Percentiles rank a stretch among this genome's conserved stretches.
Conservation (phyloP, 129 eudicot genomes). For the Artemisia tridentata region DNA sequence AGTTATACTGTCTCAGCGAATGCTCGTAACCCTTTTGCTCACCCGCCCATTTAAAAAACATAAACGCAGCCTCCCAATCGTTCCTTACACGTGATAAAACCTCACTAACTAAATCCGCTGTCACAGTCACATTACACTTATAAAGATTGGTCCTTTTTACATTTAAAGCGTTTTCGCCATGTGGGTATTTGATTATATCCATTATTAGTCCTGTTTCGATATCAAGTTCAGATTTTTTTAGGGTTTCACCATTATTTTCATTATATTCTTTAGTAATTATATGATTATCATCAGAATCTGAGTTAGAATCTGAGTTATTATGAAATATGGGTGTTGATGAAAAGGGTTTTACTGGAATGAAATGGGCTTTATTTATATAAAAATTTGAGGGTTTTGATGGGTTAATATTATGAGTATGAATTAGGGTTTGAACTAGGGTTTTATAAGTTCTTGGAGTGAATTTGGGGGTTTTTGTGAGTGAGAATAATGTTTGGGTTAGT, state of each 20-base stretch:
- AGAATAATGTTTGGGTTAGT: slow-evolving; percentile 4
- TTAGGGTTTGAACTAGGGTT: background rate
- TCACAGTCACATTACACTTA: slow-evolving; percentile 38
- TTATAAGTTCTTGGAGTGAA: slow-evolving; percentile 17
- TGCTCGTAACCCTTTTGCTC: slow-evolving; percentile 52
- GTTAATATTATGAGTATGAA: slow-evolving; percentile 4
- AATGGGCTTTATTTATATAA: background rate
- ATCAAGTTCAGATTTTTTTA: slow-evolving; percentile 14
- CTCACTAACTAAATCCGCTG: slow-evolving; percentile 52
- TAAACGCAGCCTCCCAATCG: slow-evolving; percentile 77
- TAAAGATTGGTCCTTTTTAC: slow-evolving; percentile 49
- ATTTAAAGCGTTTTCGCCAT: slow-evolving; percentile 19
- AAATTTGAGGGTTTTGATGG: background rate
- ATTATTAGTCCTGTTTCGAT: slow-evolving; percentile 37
- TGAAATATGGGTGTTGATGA: slow-evolving; percentile 10
- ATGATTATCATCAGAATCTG: background rate
- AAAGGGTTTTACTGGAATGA: slow-evolving; percentile 15
- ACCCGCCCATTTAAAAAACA: slow-evolving; percentile 77
- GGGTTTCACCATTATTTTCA: background rate
- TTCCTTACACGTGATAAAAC: slow-evolving; percentile 63
- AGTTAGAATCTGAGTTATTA: no score
- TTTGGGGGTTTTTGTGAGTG: slow-evolving; percentile 16
- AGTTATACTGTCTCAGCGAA: slow-evolving; percentile 57
- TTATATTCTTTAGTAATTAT: background rate
- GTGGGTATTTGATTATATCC: slow-evolving; percentile 38